phyloP scores from a whole-genome alignment of 164 flowering plant genomes.

The Nelumbo lutea region DNA sequence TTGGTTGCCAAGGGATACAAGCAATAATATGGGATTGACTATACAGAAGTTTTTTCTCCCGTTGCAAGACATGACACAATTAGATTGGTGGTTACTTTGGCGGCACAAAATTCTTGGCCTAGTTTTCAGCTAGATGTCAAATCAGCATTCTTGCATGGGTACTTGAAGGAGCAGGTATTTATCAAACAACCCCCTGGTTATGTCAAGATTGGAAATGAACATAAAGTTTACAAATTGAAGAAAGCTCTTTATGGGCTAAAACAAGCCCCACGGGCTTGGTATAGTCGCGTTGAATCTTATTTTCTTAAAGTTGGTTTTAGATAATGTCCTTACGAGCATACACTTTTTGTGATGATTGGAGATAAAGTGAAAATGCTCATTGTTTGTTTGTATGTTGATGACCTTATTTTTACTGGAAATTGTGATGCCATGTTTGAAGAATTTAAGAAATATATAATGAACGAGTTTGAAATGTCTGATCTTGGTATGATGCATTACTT shows the following conservation, averaged over 20 bases:
- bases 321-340: too few species aligned
- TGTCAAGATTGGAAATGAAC: not conserved
- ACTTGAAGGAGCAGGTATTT: constrained; percentile 10
- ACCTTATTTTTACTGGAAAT: constrained; percentile 9
- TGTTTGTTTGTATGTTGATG: too few species aligned
- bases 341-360: not conserved
- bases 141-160: constrained; percentile 8
- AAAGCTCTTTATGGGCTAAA: too few species aligned
- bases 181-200: constrained; percentile 7
- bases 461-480: not conserved
- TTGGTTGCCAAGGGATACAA: constrained; percentile 10
- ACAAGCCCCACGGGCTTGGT: too few species aligned
- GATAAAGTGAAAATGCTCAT: not conserved
- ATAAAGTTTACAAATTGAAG: constrained; percentile 6
- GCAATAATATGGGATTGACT: constrained; percentile 3
- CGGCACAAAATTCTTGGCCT: constrained; percentile 11
- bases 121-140: constrained; percentile 11
- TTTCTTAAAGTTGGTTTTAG: not conserved
- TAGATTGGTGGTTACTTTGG: too few species aligned
- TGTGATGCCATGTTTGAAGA: constrained; percentile 4
- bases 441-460: constrained; percentile 6
- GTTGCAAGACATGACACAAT: too few species aligned
- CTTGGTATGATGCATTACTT: constrained; percentile 8
- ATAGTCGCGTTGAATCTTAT: constrained; percentile 3
- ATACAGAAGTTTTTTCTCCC: constrained; percentile 9